phyloP scores from a whole-genome alignment of 139 green algal genomes.

The Pedinophyceae sp. region DNA sequence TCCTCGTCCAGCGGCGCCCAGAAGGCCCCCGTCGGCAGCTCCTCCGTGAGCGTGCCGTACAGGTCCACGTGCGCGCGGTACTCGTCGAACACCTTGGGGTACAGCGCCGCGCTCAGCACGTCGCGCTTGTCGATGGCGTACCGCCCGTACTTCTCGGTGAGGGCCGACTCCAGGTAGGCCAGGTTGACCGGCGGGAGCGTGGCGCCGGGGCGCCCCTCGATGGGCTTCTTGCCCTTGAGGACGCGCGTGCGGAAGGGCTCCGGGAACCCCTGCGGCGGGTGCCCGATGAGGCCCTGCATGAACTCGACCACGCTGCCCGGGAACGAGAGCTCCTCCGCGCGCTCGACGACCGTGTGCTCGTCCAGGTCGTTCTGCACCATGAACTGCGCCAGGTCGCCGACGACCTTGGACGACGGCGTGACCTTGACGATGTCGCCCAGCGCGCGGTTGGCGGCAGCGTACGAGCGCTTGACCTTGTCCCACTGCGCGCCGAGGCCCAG shows the following conservation, averaged over 20 bases:
- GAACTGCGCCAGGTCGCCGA: slow-evolving; percentile 91
- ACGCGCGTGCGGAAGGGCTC: slow-evolving; percentile 58
- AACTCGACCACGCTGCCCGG: slow-evolving; percentile 72
- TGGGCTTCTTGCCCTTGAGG: slow-evolving; percentile 49
- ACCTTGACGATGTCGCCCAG: slow-evolving; percentile 74
- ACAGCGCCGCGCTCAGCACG: slow-evolving; percentile 64
- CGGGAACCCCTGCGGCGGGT: slow-evolving; percentile 61
- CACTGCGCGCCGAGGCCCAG: slow-evolving; percentile 70
- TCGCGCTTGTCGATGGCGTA: slow-evolving; percentile 40
- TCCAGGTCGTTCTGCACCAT: slow-evolving; percentile 83
- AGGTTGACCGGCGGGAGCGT: slow-evolving; percentile 46
- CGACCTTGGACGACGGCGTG: slow-evolving; percentile 63
- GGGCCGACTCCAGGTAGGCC: slow-evolving; percentile 27
- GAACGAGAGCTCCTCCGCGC: slow-evolving; percentile 58
- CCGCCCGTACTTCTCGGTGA: slow-evolving; percentile 44
- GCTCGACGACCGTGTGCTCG: slow-evolving; percentile 54
- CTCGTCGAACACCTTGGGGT: slow-evolving; percentile 58
- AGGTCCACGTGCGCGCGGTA: slow-evolving; percentile 22
- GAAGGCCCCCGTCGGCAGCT: slow-evolving; percentile 75
- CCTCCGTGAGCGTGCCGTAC: slow-evolving; percentile 50
- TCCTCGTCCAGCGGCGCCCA: slow-evolving; percentile 66
- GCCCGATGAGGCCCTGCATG: slow-evolving; percentile 52
- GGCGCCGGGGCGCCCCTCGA: slow-evolving; percentile 57
- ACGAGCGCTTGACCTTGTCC: slow-evolving; percentile 63
- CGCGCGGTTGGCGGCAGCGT: slow-evolving; percentile 69